Evolutionary conservation across 2,329 filamentous ascomycete genomes (phyloP).

Genomic region (Penicillium aurantiogriseum): DNA sequence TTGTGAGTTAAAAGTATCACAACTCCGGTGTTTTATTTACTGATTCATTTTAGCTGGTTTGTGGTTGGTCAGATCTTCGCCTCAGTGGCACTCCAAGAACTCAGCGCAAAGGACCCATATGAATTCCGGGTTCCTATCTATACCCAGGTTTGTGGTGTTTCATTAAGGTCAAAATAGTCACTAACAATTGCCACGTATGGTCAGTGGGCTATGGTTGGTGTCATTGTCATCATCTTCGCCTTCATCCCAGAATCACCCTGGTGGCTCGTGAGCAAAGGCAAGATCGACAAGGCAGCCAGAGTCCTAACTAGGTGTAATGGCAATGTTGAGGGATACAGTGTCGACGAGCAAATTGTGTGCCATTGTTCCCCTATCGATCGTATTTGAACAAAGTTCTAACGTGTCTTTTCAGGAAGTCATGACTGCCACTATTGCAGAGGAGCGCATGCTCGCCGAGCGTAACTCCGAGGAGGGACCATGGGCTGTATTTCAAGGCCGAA

Average conservation of each 20-base stretch:
- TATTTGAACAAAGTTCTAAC: neutral
- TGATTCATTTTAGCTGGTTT: constrained; percentile 37
- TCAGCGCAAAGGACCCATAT: constrained; percentile 32
- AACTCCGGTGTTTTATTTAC: too few species aligned
- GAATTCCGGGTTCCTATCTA: constrained; percentile 45
- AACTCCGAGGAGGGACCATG: constrained; percentile 31
- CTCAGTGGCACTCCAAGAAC: constrained; percentile 41
- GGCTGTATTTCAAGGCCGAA: constrained; percentile 41
- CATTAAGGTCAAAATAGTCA: neutral
- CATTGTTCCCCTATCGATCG: neutral
- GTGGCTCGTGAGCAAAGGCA: constrained; percentile 39
- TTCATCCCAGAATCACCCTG: constrained; percentile 40
- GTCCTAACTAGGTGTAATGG: constrained; percentile 31
- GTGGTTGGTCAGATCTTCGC: constrained; percentile 46
- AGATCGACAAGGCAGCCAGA: constrained; percentile 32
- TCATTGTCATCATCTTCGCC: constrained; percentile 42
- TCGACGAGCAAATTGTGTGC: constrained; percentile 35
- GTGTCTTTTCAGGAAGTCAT: constrained; percentile 30
- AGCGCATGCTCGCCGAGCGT: constrained; percentile 31
- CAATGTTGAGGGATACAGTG: constrained; percentile 32
- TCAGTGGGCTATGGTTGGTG: constrained; percentile 47
- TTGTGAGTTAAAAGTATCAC: constrained; percentile 27
- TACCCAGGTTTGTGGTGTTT: constrained; percentile 34
- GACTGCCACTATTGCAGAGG: constrained; percentile 35
- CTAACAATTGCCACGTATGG: neutral